Conservation (phyloP, 352 stramenopile genomes). For the Plasmopara muralis region DNA sequence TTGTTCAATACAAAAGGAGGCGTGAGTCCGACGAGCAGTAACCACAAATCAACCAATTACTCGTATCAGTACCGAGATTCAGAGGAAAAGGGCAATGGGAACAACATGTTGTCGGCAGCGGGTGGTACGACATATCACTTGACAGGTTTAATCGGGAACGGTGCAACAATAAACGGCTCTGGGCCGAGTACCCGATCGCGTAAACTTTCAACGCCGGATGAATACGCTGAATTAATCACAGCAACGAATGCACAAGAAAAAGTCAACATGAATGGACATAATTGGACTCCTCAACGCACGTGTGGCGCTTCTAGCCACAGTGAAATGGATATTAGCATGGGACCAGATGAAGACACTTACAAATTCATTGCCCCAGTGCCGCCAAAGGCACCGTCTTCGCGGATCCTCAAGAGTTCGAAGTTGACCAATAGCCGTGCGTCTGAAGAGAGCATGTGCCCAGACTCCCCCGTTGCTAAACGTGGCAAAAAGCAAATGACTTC, state of each 20-base stretch:
- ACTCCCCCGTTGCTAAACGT: conserved; percentile 19
- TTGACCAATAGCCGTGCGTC: conserved; percentile 9
- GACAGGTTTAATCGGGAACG: conserved; percentile 22
- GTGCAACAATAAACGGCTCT: conserved; percentile 11
- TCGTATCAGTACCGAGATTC: conserved; percentile 34
- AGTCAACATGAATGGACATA: conserved; percentile 11
- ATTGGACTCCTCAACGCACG: conserved; percentile 2
- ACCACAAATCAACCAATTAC: conserved; percentile 26
- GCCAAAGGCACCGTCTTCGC: not conserved
- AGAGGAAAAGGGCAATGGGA: conserved; percentile 10
- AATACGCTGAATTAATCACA: conserved; percentile 32
- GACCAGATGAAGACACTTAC: conserved; percentile 21
- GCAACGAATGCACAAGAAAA: conserved; percentile 22
- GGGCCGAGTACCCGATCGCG: conserved; percentile 3
- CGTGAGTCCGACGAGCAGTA: conserved; percentile 29
- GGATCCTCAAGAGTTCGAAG: not conserved
- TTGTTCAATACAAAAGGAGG: conserved; percentile 37
- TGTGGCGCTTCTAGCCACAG: conserved; percentile 18
- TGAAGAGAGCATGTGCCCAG: conserved; percentile 24
- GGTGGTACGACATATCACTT: conserved; percentile 22
- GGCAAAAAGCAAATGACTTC: conserved; percentile 20
- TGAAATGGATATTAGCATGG: conserved; percentile 21
- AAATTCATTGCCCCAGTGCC: conserved; percentile 19
- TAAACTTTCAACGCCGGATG: conserved; percentile 28
- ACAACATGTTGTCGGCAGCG: conserved; percentile 4